Percentiles rank a stretch among this genome's conserved stretches.
These are phyloP conservation scores for Raffaelea deltoideospora DNA, from an alignment of 2,329 filamentous ascomycete species.

Conservation along the genomic window DNA sequence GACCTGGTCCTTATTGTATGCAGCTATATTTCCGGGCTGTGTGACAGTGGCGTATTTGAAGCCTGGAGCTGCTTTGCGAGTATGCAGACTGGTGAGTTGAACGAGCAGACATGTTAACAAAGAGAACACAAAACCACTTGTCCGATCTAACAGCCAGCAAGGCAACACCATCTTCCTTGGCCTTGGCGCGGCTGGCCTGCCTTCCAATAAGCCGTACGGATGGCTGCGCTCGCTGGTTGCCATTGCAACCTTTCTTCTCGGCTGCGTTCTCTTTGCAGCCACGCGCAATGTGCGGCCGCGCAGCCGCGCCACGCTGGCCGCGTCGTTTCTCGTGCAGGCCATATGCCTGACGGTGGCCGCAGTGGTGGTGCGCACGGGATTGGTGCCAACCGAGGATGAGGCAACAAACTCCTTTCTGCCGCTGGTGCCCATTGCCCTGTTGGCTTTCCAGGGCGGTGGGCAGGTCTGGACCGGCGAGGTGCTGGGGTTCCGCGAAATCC, in stretches of 20 bases:
- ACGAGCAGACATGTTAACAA: too few species aligned
- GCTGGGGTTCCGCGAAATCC: constrained; percentile 53
- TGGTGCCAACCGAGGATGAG: neutral
- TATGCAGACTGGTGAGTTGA: neutral
- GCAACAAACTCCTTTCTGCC: neutral
- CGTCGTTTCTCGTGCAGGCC: neutral
- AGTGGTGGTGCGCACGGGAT: neutral
- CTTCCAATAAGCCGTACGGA: neutral
- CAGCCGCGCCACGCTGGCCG: neutral
- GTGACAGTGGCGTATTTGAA: neutral
- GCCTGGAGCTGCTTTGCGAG: neutral
- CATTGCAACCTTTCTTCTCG: neutral
- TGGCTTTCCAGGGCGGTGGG: constrained; percentile 47
- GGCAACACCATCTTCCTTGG: neutral
- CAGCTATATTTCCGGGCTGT: neutral
- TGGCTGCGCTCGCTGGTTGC: neutral
- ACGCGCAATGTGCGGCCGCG: neutral
- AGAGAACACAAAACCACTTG: too few species aligned
- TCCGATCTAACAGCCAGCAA: neutral
- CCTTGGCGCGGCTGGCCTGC: neutral
- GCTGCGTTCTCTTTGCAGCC: neutral
- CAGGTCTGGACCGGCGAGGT: constrained; percentile 63
- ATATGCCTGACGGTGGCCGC: neutral
- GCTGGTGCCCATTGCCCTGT: constrained; percentile 24
- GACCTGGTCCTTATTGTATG: neutral